Conservation (phyloP, 2,329 filamentous ascomycete species). For the Phialemoniopsis sp. region DNA sequence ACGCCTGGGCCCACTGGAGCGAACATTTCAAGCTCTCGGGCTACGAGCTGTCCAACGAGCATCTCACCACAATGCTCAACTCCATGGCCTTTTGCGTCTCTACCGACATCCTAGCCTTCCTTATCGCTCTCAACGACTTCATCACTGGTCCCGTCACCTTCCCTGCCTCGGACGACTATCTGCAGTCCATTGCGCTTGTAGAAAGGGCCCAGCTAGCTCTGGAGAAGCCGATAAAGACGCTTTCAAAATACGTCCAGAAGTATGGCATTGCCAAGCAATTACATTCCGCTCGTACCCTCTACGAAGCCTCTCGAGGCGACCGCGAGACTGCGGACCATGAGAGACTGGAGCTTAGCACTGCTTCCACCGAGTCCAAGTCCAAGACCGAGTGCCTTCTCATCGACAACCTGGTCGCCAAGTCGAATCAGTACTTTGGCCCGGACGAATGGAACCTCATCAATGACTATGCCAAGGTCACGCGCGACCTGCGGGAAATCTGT, state of each 20-base stretch:
- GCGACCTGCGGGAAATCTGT: constrained; percentile 6
- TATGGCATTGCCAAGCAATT: constrained; percentile 2
- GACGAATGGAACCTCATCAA: constrained; percentile 1
- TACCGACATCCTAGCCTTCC: constrained; percentile 7
- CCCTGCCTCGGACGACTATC: constrained; percentile 1
- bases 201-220: constrained; percentile 7
- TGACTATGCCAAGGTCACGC: constrained; percentile 4
- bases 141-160: constrained; percentile 9
- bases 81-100: constrained; percentile 8
- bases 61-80: constrained; percentile 2
- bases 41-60: constrained; percentile 2
- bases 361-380: not conserved
- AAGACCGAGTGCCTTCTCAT: constrained; percentile 2
- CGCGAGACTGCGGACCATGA: not conserved
- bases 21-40: constrained; percentile 8
- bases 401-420: constrained; percentile 1
- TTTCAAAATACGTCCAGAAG: constrained; percentile 2
- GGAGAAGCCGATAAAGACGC: constrained; percentile 3
- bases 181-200: constrained; percentile 2
- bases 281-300: constrained; percentile 4
- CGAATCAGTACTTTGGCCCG: not conserved
- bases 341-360: not conserved
- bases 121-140: constrained; percentile 11
- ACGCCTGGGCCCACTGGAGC: constrained; percentile 12
- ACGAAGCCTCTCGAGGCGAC: constrained; percentile 4